Evolutionary conservation across 345 rosid species (phyloP), one percentile per base, ranked within the genome.

Genomic region (Bruguiera sexangula): DNA sequence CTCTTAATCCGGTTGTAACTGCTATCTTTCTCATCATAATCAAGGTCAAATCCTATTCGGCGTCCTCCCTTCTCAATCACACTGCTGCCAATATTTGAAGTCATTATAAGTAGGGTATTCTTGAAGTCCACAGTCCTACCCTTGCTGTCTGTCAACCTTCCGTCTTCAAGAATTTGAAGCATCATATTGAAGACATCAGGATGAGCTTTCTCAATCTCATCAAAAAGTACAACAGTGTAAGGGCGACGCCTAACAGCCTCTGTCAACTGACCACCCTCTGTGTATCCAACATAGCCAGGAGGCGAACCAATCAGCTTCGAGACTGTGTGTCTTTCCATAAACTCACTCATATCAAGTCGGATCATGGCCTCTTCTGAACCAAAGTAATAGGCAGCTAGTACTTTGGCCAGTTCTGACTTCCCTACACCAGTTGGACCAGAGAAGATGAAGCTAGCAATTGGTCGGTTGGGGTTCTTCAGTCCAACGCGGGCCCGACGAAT

Each of bases 401-500:
- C 89, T 75, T 92, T 95, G 3, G 99, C 99, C 60, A 95, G 88
- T 73, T 95, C 99, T 19, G 99, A 92, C 82, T 95, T 95, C 53
- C 99, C 99, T 3, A 95, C 99, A 81, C 99, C 99, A 32, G 99
- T 95, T 48, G 99, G 99, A 60, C 99, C 99, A 70, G 99, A 92
- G 83, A 95, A 95, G 79, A 95, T 92, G 87, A 95, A 92, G 82
- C 98, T 95, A 11, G 99, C 98, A 8, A 95, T 95, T 0, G 99
- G 99, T 19, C 97, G 83, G 57, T 89, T 92, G 1, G 99, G 99
- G 63, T 90, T 92, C 83, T 92, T 92, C 21, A 95, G 96, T 67
- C 99, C 99, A 81, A 92, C 97, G 79, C 97, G 98, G 22, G 98
- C 98, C 57, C 99, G 87, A 43, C 99, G 88, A 75, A 95, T 90